These are phyloP conservation scores for Auxenochlorella pyrenoidosa DNA, from an alignment of 139 green algal genomes.

Conservation along the genomic window DNA sequence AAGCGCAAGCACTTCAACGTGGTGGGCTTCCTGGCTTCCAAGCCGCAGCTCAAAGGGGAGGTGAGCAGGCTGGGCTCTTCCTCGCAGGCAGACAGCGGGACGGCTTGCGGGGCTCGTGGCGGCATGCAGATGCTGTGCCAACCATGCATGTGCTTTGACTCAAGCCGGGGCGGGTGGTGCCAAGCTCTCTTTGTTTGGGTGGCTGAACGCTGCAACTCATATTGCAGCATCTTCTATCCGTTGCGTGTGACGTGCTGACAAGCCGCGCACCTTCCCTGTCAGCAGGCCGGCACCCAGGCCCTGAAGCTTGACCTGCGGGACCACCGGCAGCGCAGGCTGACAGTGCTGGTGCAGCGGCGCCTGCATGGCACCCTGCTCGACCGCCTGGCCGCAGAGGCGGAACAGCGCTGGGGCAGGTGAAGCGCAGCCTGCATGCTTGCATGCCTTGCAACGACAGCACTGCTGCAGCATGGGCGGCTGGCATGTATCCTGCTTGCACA, in stretches of 20 bases:
- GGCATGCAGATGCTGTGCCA: not conserved
- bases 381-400: not conserved
- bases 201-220: too few species aligned
- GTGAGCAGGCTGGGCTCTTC: not conserved
- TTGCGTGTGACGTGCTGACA: too few species aligned
- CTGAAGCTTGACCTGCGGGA: conserved; percentile 12
- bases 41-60: not conserved
- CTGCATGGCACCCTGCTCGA: not conserved
- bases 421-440: not conserved
- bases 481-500: too few species aligned
- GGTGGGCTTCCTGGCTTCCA: not conserved
- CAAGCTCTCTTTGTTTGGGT: not conserved
- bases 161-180: not conserved
- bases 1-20: not conserved
- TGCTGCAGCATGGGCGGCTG: too few species aligned
- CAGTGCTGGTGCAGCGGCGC: not conserved
- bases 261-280: not conserved
- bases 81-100: not conserved
- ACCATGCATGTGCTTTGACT: too few species aligned
- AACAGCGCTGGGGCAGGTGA: not conserved
- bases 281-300: not conserved
- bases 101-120: too few species aligned
- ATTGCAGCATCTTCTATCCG: too few species aligned
- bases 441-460: too few species aligned
- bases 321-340: not conserved